Percentiles rank a stretch among this genome's conserved stretches.
Evolutionary conservation across 164 flowering plant species (phyloP).

Genomic region (Chimonanthus salicifolius): DNA sequence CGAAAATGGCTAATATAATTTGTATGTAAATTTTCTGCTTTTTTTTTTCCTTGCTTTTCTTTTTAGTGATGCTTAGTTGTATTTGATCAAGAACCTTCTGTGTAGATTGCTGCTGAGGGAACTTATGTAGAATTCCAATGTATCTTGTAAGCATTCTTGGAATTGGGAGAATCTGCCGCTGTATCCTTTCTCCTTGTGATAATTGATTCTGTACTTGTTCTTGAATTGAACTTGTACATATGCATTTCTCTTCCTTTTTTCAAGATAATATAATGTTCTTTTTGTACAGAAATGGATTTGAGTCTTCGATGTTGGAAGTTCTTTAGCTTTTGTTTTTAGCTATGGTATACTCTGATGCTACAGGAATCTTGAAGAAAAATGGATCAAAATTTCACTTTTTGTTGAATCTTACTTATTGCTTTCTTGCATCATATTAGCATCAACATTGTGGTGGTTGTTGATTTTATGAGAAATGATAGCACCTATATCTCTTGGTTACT

Average conservation of each 20-base stretch:
- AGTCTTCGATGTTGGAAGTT: neutral
- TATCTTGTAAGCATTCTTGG: constrained; percentile 10
- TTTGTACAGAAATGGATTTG: neutral
- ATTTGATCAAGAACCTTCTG: constrained; percentile 9
- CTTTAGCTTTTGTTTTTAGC: neutral
- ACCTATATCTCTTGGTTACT: neutral
- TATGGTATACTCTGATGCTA: neutral
- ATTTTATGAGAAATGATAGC: too few species aligned
- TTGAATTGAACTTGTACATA: neutral
- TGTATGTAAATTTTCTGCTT: constrained; percentile 23
- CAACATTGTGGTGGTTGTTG: neutral
- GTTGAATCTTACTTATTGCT: neutral
- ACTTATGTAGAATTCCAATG: constrained; percentile 13
- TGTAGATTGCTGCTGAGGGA: constrained; percentile 18
- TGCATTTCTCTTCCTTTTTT: neutral
- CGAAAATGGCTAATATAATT: constrained; percentile 30
- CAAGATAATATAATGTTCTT: neutral
- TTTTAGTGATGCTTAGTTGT: constrained; percentile 14
- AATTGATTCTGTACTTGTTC: constrained; percentile 2
- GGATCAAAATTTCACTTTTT: too few species aligned
- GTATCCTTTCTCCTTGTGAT: constrained; percentile 1
- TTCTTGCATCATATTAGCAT: neutral
- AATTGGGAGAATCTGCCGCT: constrained; percentile 4
- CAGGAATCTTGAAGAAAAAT: neutral
- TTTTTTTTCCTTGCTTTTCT: constrained; percentile 2